Percentiles rank a stretch among this genome's conserved stretches.
Conservation (phyloP, 1,284 basidiomycete species). For the Spongispora temasekensis region DNA sequence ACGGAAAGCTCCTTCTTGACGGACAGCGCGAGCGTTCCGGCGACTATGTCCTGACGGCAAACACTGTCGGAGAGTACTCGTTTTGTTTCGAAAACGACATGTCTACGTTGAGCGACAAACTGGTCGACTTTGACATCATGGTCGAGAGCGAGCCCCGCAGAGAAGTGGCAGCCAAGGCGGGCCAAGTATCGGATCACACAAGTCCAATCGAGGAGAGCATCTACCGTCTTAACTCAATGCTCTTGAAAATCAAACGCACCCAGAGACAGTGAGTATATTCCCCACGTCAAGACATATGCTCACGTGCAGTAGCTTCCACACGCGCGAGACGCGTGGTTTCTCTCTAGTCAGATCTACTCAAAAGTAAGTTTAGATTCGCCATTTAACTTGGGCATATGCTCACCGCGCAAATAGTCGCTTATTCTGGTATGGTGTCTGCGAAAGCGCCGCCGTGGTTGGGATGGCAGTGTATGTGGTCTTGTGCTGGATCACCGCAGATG, state of each 20-base stretch:
- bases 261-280: constrained; percentile 78
- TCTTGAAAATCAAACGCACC: constrained; percentile 84
- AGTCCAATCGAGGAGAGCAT: constrained; percentile 91
- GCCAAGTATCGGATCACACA: constrained; percentile 88
- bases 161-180: constrained; percentile 77
- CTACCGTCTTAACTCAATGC: constrained; percentile 83
- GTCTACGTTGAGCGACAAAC: constrained; percentile 86
- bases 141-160: constrained; percentile 92
- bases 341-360: constrained; percentile 78
- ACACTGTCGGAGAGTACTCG: constrained; percentile 91
- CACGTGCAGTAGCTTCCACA: constrained; percentile 64
- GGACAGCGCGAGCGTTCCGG: constrained; percentile 90
- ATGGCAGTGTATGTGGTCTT: constrained; percentile 74
- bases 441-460: constrained; percentile 72
- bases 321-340: constrained; percentile 79
- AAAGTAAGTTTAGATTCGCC: constrained; percentile 49
- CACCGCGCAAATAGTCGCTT: constrained; percentile 57
- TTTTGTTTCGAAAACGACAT: constrained; percentile 99
- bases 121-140: constrained; percentile 97
- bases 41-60: constrained; percentile 96
- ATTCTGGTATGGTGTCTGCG: constrained; percentile 88
- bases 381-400: too few species aligned
- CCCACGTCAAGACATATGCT: constrained; percentile 3
- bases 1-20: constrained; percentile 83
- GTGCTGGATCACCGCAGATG: not conserved